Base-by-base conservation (phyloP, 768 basidiomycete species). In the Lyophyllum decastes region DNA sequence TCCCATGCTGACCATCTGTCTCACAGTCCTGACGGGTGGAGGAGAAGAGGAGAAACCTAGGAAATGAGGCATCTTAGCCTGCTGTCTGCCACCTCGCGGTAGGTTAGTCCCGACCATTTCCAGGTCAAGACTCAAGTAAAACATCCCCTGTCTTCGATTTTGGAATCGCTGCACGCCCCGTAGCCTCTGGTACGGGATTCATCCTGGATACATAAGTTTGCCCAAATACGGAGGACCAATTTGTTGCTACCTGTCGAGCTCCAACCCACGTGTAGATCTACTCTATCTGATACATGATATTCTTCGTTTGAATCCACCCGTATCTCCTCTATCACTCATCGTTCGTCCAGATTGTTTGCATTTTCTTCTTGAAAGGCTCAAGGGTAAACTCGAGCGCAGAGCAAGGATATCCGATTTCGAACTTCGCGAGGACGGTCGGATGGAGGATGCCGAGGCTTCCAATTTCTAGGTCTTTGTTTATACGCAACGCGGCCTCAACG, bases 391-490 rank as follows among this genome's bases (percentile, higher is more conserved):
- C 96, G 55, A 99, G 76, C 7, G 89, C 89, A 33, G 95, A 98
- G 75, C 95, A 98, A 19, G 96, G 96, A 76, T 92, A 95, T 41
- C 83, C 84, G 60, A 98, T 89, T 72, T 98, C 95, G 73, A 96
- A 99, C 68, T 93, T 94, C 65, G 87, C 85, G 55, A 99, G 77
- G 4, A 98, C 97, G 6, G 77, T 83, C 9, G 97, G 97, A 72
- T 99, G 96, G 51, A 99, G 77, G 64, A 98, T 92, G 26, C 97
- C 97, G 57, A 99, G 76, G n/a, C 80, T 84, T 43, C 97, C 97
- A 61, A 99, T 90, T 60, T 82, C 79, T 30, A 87, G 68, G 72
- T 98, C 97, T 52, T 73, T 66, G 4, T 72, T 66, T 52, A 74
- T 61, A 60, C 71, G 64, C 22, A 84, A 67, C 27, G 73, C 76